A percentile compares a stretch with the other conserved stretches of the same genome.
phyloP scores from a whole-genome alignment of 768 basidiomycete genomes.

The Podaxis sp. region DNA sequence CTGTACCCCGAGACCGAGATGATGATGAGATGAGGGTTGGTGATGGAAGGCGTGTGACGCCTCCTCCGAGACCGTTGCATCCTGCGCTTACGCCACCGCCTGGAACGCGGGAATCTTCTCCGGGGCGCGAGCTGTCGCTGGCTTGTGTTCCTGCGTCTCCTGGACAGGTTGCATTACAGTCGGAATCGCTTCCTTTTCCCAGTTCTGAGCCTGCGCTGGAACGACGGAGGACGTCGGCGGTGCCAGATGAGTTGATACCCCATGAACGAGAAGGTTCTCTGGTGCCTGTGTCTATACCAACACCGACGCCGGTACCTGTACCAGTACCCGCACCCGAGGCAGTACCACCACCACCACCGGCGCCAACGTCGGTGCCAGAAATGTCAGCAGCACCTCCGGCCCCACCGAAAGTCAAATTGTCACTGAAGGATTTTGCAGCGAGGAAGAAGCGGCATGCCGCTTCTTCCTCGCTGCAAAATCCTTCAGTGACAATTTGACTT shows the following conservation, averaged over 20 bases:
- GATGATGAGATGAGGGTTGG: neutral
- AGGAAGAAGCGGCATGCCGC: conserved; percentile 52
- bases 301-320: neutral
- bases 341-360: neutral
- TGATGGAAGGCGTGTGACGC: neutral
- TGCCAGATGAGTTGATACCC: neutral
- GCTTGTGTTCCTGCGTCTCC: neutral
- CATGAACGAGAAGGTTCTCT: neutral
- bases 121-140: neutral
- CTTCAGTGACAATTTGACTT: conserved; percentile 55
- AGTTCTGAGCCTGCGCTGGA: no score
- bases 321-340: neutral
- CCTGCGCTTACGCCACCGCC: neutral
- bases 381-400: conserved; percentile 8
- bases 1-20: no score
- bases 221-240: no score
- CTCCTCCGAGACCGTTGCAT: neutral
- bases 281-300: neutral
- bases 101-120: no score
- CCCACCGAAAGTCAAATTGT: conserved; percentile 46
- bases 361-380: neutral
- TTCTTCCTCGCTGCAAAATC: conserved; percentile 55
- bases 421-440: conserved; percentile 53
- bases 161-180: rapidly evolving
- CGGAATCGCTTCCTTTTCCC: neutral